Evolutionary conservation across 441 rosid genomes (phyloP).

Genomic region (Aquilaria agallochum): DNA sequence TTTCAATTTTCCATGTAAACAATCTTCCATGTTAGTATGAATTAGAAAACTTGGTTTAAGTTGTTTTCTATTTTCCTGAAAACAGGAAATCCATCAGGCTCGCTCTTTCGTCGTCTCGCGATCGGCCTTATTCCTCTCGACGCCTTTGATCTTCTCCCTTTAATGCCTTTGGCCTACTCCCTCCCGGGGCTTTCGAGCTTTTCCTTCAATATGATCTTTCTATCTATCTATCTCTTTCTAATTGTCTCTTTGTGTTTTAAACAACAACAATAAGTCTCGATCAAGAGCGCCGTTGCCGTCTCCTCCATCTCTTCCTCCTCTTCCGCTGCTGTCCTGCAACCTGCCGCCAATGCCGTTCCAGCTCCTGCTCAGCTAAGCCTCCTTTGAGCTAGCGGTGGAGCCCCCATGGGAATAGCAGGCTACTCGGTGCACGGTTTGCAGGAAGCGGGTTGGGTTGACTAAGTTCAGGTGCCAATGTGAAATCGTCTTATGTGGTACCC

Average conservation of each 20-base stretch:
- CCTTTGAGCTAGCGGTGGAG: slow-evolving; percentile 9
- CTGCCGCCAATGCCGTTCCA: slow-evolving; percentile 16
- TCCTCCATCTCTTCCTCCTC: slow-evolving; percentile 20
- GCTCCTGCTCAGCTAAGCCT: slow-evolving; percentile 17
- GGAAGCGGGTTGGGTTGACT: slow-evolving; percentile 53
- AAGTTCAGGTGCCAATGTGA: slow-evolving; percentile 26
- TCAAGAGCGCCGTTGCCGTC: slow-evolving; percentile 8
- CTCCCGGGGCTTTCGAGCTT: too few species aligned
- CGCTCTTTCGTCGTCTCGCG: too few species aligned
- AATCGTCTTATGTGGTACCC: slow-evolving; percentile 36
- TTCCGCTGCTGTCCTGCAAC: neutral
- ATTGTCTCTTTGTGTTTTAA: slow-evolving; percentile 10
- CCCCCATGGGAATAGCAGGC: slow-evolving; percentile 9
- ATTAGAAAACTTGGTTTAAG: too few species aligned
- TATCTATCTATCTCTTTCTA: too few species aligned
- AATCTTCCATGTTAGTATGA: too few species aligned
- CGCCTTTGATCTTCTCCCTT: too few species aligned
- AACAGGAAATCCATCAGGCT: too few species aligned
- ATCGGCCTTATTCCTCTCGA: too few species aligned
- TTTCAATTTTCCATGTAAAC: too few species aligned
- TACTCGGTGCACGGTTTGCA: slow-evolving; percentile 38
- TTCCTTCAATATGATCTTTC: too few species aligned
- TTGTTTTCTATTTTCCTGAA: too few species aligned
- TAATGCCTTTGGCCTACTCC: too few species aligned
- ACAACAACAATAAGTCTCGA: slow-evolving; percentile 35